Base-by-base conservation (phyloP, 495 filamentous ascomycete species). In the Penicillium salamii region DNA sequence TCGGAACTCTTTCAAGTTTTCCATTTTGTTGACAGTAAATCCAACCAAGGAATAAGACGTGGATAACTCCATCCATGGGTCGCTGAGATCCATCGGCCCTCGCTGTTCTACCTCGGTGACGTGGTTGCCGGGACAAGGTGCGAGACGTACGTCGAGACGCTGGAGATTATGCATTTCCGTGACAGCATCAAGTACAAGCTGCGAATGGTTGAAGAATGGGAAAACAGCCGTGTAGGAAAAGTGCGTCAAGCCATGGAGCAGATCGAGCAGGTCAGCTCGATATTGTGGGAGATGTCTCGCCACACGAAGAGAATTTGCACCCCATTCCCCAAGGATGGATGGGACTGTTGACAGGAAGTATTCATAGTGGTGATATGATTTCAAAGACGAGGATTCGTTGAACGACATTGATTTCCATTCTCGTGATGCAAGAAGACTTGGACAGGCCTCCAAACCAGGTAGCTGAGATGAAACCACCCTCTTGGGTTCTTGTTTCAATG, bases 21-120 rank as follows among this genome's bases (percentile, higher is more conserved):
- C 44, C 15, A 67, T 36, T 6, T 61, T 49, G 9, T 47, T 48
- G 15, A 75, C 57, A 13, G 57, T 43, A 32, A 65, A 66, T 3
- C 57, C 68, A 42, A 74, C 62, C 9, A 76, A 51, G 13, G 63
- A 58, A 50, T 74, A 76, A 1, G 63, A 63, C 1, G 69, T 71
- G 23, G 63, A 52, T 14, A 76, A 50, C 33, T 76, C 72, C 68
- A 72, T 73, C 70, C 71, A 76, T 0, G 70, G 67, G 46, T 74
- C 72, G 18, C 65, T 66, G 5, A 65, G 65, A 31, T 76, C 71
- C 58, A 70, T 63, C 2, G 70, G 72, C 7, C 70, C 71, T 35
- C 66, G 60, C 33, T 70, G 66, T 32, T 73, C 68, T 8, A 66
- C 17, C 49, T 74, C 66, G 7, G 61, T 68, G 26, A 58, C 57